phyloP scores from a whole-genome alignment of 495 filamentous ascomycete genomes.

The Penicillium arizonense region DNA sequence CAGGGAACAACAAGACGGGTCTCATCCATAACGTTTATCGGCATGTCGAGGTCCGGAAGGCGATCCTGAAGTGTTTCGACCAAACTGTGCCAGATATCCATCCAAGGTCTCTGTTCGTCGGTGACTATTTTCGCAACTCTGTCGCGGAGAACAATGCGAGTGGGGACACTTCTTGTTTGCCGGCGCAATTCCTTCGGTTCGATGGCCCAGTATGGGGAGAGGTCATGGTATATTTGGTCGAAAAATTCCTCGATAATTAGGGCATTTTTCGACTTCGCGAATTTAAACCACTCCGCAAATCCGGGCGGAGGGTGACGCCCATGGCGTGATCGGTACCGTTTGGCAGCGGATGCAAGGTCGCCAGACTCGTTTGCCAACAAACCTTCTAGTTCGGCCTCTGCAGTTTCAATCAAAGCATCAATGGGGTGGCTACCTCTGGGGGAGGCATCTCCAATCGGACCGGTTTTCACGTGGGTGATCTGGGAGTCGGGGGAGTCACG shows the following conservation, averaged over 20 bases:
- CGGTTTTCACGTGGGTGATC: too few relatives aligned
- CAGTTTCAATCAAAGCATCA: slow-evolving; percentile 7
- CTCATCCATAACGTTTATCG: slow-evolving; percentile 67
- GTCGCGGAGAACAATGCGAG: slow-evolving; percentile 15
- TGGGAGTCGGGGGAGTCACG: too few relatives aligned
- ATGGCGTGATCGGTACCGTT: slow-evolving; percentile 7
- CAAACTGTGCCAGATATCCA: slow-evolving; percentile 41
- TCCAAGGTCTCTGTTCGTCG: slow-evolving; percentile 1
- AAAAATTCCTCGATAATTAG: slow-evolving; percentile 63
- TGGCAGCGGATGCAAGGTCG: slow-evolving; percentile 5
- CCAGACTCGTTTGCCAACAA: slow-evolving; percentile 1
- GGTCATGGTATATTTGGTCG: slow-evolving; percentile 52
- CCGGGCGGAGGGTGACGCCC: slow-evolving; percentile 53
- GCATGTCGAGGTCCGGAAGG: slow-evolving; percentile 67
- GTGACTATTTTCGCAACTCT: neutral
- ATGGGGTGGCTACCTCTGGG: slow-evolving; percentile 4
- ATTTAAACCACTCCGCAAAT: slow-evolving; percentile 68
- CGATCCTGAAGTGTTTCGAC: slow-evolving; percentile 53
- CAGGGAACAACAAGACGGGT: slow-evolving; percentile 65
- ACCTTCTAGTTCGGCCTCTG: neutral
- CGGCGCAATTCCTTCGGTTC: slow-evolving; percentile 44
- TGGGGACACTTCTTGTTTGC: neutral
- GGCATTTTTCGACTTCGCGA: slow-evolving; percentile 48
- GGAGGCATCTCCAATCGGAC: too few relatives aligned
- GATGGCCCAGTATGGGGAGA: slow-evolving; percentile 61